Evolutionary conservation across 2,329 filamentous ascomycete genomes (phyloP), one percentile per base, ranked within the genome.

Genomic region (Diaporthe sp.): DNA sequence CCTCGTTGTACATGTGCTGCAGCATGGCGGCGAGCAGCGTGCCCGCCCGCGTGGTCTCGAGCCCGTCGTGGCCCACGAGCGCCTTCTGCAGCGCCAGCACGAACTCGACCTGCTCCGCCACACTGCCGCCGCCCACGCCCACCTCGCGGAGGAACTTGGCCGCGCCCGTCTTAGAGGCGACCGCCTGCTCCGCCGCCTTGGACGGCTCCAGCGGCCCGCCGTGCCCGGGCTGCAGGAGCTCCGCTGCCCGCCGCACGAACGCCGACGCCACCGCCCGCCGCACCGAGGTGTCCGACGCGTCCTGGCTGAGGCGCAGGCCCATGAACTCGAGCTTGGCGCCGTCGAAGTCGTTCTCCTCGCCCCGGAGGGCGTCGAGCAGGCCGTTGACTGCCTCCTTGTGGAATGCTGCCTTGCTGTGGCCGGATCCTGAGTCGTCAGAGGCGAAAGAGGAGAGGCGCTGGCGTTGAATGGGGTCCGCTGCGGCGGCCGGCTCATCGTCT

Each of bases 201-300:
- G 87, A 84, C 12, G 92, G 88, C 75, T 92, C 90, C 38, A 92
- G 84, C 8, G 76, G 78, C 15, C 82, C 80, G 57, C 89, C 88
- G 73, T 87, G 84, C 35, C 87, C 87, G 17, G 84, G 86, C 72
- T 85, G 86, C 76, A 87, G 81, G 33, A 98, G 89, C 81, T 95
- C 93, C 8, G 92, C 89, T 60, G 96, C 93, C 74, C 94, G 93
- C 80, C 94, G 95, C 79, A 95, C 93, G 81, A 98, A 96, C 0
- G 96, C 94, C 2, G 93, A 91, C 3, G 95, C 95, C 3, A 98
- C 92, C 22, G 97, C 95, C 45, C 93, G 92, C 58, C 96, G 94
- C 80, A 98, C 94, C 83, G 97, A 94, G 77, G 93, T 90, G 80
- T 98, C 96, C 1, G 95, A 96, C 3, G 97, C 97, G 80, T 98